These are phyloP conservation scores for Fonsecaea pedrosoi DNA, from an alignment of 2,329 filamentous ascomycete genomes.

Conservation along the genomic window DNA sequence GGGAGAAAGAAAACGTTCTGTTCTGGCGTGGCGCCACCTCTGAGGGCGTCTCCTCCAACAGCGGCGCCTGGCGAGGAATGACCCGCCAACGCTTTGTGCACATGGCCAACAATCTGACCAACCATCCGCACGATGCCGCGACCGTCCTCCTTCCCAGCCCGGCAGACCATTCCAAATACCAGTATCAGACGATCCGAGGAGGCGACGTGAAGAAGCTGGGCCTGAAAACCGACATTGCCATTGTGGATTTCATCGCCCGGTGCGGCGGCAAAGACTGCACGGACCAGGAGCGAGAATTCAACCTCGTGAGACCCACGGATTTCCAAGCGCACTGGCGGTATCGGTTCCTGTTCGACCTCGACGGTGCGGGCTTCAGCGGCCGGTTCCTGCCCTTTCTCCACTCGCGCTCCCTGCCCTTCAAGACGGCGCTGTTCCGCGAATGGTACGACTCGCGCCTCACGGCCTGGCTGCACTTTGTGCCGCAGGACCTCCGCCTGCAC, in stretches of 20 bases:
- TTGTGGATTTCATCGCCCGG: conserved; percentile 66
- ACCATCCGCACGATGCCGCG: conserved; percentile 47
- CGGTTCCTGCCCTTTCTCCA: conserved; percentile 69
- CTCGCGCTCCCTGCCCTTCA: conserved; percentile 71
- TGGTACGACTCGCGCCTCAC: conserved; percentile 79
- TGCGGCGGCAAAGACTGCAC: conserved; percentile 61
- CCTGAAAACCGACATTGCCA: conserved; percentile 65
- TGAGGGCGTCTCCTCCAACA: conserved; percentile 56
- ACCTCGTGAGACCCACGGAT: conserved; percentile 52
- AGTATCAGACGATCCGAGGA: conserved; percentile 62
- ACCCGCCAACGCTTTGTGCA: conserved; percentile 75
- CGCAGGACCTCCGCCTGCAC: conserved; percentile 75
- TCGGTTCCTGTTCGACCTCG: conserved; percentile 74
- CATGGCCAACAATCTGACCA: conserved; percentile 66
- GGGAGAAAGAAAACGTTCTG: conserved; percentile 67
- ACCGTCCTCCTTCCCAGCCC: conserved; percentile 63
- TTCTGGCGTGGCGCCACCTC: conserved; percentile 78
- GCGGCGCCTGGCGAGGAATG: conserved; percentile 70
- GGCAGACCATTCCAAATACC: conserved; percentile 52
- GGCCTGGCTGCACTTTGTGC: conserved; percentile 82
- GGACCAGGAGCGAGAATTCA: conserved; percentile 61
- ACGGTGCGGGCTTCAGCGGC: conserved; percentile 71
- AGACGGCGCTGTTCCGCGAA: conserved; percentile 73
- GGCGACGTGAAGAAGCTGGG: conserved; percentile 51
- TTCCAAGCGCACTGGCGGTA: conserved; percentile 68